phyloP scores from a whole-genome alignment of 1,284 basidiomycete genomes.

The Rhodotorula sp. region DNA sequence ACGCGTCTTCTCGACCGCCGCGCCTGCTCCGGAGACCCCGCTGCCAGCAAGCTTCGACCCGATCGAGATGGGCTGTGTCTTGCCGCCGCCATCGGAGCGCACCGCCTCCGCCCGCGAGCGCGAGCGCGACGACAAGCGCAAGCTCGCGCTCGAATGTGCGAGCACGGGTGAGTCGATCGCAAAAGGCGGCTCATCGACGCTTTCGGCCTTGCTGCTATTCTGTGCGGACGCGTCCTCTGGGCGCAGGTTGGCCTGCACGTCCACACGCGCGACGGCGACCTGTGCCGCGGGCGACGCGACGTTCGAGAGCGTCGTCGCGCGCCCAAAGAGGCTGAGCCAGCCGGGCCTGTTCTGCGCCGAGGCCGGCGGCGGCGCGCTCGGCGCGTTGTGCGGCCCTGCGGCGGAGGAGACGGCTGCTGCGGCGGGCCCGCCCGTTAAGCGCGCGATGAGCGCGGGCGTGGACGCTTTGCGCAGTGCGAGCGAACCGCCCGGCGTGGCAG shows the following conservation, averaged over 20 bases:
- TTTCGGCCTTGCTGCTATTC: not conserved
- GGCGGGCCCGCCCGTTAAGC: conserved; percentile 18
- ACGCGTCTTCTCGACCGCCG: conserved; percentile 7
- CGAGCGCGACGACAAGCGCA: not conserved
- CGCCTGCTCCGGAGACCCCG: not conserved
- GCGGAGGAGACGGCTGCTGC: not conserved
- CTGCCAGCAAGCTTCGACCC: conserved; percentile 1
- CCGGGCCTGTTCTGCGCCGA: conserved; percentile 9
- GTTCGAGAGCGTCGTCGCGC: not conserved
- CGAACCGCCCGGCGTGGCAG: not conserved
- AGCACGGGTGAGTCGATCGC: not conserved
- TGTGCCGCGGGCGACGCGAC: conserved; percentile 15
- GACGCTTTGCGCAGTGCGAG: conserved; percentile 21
- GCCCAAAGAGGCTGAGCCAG: conserved; percentile 36
- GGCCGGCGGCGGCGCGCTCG: not conserved
- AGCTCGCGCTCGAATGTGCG: conserved; percentile 6
- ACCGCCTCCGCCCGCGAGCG: not conserved
- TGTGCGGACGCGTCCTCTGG: not conserved
- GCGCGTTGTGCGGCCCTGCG: not conserved
- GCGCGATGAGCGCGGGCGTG: conserved; percentile 39
- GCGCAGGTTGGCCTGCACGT: conserved; percentile 29
- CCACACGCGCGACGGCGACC: conserved; percentile 35
- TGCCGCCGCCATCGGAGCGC: not conserved
- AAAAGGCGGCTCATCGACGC: not conserved
- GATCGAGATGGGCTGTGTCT: conserved; percentile 39